Percentiles rank a stretch among this genome's conserved stretches.
Conservation (phyloP, 768 basidiomycete genomes). For the Gloeopeniophorella convolvens region DNA sequence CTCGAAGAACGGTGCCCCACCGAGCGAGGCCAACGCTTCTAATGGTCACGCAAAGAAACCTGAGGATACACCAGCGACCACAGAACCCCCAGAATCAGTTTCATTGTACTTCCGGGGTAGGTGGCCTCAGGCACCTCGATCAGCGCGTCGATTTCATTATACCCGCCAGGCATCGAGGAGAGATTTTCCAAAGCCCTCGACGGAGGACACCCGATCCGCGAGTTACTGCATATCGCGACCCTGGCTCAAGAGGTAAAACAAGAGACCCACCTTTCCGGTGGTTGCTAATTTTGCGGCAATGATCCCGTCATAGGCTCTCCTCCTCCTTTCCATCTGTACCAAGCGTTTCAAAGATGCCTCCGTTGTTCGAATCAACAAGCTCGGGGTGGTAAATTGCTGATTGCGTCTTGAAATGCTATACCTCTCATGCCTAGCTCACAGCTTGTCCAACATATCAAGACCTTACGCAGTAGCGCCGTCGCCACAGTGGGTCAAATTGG, state of each 20-base stretch:
- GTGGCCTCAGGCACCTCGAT: not conserved
- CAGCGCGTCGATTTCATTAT: not conserved
- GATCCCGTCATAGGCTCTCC: constrained; percentile 49
- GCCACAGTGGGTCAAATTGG: constrained; percentile 55
- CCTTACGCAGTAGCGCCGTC: constrained; percentile 47
- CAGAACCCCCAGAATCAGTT: constrained; percentile 52
- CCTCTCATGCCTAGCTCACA: constrained; percentile 26
- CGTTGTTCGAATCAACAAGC: constrained; percentile 65
- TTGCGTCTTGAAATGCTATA: not conserved
- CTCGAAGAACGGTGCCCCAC: constrained; percentile 59
- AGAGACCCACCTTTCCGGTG: not conserved
- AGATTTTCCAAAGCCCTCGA: constrained; percentile 43
- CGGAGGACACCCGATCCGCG: constrained; percentile 37
- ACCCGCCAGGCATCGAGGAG: constrained; percentile 42
- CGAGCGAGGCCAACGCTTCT: constrained; percentile 54
- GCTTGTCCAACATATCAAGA: constrained; percentile 64
- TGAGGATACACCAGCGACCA: constrained; percentile 61
- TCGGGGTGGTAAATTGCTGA: constrained; percentile 50
- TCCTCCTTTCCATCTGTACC: constrained; percentile 64
- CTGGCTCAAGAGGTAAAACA: constrained; percentile 63
- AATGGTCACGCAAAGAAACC: constrained; percentile 59
- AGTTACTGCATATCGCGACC: constrained; percentile 65
- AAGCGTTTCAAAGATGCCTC: constrained; percentile 66
- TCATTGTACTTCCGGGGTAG: constrained; percentile 48
- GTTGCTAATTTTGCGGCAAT: constrained; percentile 5